Percentiles rank a stretch among this genome's conserved stretches.
phyloP scores from a whole-genome alignment of 495 filamentous ascomycete genomes.

The Podospora comata region DNA sequence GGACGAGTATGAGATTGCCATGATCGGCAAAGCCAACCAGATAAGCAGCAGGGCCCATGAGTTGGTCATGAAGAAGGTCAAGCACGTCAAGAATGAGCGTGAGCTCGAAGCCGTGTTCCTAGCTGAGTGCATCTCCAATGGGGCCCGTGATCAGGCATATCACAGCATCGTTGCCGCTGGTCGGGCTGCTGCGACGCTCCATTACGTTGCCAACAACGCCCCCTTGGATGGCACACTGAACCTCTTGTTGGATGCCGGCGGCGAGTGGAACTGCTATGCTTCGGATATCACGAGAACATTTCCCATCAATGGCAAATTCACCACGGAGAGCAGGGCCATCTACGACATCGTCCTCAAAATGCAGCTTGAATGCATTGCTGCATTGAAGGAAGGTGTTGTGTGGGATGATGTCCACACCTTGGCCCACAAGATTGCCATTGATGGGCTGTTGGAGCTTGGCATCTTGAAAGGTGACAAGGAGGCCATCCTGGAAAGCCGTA shows the following conservation, averaged over 20 bases:
- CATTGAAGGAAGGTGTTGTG: constrained; percentile 68
- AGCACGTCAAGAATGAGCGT: constrained; percentile 67
- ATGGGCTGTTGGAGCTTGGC: constrained; percentile 70
- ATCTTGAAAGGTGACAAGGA: constrained; percentile 66
- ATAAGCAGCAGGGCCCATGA: constrained; percentile 75
- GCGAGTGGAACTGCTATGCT: constrained; percentile 76
- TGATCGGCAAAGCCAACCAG: constrained; percentile 77
- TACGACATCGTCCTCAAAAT: constrained; percentile 86
- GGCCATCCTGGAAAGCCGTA: constrained; percentile 69
- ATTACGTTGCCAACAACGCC: constrained; percentile 79
- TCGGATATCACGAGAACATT: constrained; percentile 89
- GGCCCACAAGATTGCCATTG: constrained; percentile 79
- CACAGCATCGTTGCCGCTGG: constrained; percentile 78
- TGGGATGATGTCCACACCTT: constrained; percentile 82
- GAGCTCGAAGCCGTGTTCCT: constrained; percentile 80
- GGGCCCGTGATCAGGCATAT: constrained; percentile 77
- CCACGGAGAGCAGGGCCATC: constrained; percentile 65
- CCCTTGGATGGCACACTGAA: constrained; percentile 64
- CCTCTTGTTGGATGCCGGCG: constrained; percentile 79
- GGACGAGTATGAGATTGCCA: constrained; percentile 77
- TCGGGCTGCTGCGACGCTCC: constrained; percentile 74
- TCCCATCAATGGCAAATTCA: constrained; percentile 75
- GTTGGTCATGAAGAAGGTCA: constrained; percentile 63
- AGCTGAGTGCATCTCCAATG: constrained; percentile 67
- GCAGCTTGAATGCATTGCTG: constrained; percentile 71